Evolutionary conservation across 805 yeast species (phyloP).

Genomic region (Kodamaea neixiangensis): DNA sequence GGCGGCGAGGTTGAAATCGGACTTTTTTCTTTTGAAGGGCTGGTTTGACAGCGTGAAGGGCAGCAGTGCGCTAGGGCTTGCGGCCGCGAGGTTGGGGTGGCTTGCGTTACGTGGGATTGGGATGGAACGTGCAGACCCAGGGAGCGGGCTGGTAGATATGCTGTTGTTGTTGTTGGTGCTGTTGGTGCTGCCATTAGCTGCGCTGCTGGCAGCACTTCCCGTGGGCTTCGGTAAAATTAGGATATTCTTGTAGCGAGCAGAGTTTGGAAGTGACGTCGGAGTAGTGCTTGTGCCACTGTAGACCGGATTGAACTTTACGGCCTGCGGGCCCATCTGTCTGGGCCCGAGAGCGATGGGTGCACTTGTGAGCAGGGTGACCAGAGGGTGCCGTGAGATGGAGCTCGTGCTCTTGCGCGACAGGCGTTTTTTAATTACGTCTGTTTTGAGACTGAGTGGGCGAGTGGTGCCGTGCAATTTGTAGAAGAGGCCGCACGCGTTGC

Average conservation of each 20-base stretch:
- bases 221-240: constrained; percentile 43
- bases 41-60: constrained; percentile 20
- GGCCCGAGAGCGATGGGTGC: constrained; percentile 5
- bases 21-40: constrained; percentile 45
- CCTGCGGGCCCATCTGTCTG: constrained; percentile 7
- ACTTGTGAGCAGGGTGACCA: constrained; percentile 7
- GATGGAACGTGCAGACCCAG: constrained; percentile 23
- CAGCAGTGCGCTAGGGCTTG: constrained; percentile 12
- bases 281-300: not conserved
- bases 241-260: constrained; percentile 35
- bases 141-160: not conserved
- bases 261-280: constrained; percentile 6
- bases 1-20: constrained; percentile 31
- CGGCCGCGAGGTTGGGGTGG: constrained; percentile 7
- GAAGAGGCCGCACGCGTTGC: constrained; percentile 67
- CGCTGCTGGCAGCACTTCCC: no score
- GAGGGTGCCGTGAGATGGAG: constrained; percentile 7
- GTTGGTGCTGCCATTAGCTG: no score
- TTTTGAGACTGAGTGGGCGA: constrained; percentile 57
- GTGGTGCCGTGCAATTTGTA: constrained; percentile 62
- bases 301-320: constrained; percentile 7
- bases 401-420: constrained; percentile 39
- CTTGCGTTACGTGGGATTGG: constrained; percentile 28
- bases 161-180: constrained; percentile 5
- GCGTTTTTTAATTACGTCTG: constrained; percentile 59